Conservation (phyloP, 306 rosid species). For the Quercus rubra region DNA sequence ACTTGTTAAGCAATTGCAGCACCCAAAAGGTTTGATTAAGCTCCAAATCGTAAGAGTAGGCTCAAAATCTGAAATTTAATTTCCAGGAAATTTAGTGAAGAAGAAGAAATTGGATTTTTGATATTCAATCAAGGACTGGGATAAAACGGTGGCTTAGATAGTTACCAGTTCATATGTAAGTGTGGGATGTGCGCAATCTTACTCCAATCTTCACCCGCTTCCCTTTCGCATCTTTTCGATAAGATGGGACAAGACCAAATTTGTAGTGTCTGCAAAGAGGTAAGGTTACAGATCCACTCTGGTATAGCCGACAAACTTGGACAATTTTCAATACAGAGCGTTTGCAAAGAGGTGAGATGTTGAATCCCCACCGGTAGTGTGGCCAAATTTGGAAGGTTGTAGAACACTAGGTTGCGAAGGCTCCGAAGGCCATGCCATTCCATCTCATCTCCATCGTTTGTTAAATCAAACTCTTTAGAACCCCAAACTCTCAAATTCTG, state of each 20-base stretch:
- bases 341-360: background rate
- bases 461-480: background rate
- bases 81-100: background rate
- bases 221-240: background rate
- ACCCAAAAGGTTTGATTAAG: too few species aligned
- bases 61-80: too few species aligned
- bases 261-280: too few species aligned
- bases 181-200: too few species aligned
- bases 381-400: background rate
- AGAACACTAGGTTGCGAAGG: fast-evolving
- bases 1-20: too few species aligned
- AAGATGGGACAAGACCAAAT: background rate
- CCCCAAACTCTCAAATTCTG: fast-evolving
- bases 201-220: background rate
- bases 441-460: background rate
- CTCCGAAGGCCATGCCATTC: background rate
- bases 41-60: too few species aligned
- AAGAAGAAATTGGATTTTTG: background rate
- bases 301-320: too few species aligned
- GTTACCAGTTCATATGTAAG: fast-evolving
- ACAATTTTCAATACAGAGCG: fast-evolving
- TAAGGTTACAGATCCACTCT: too few species aligned
- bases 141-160: too few species aligned
- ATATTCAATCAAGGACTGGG: too few species aligned
- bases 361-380: background rate